These are phyloP conservation scores for Gautieria morchelliformis DNA, from an alignment of 768 basidiomycete species.

Conservation along the genomic window DNA sequence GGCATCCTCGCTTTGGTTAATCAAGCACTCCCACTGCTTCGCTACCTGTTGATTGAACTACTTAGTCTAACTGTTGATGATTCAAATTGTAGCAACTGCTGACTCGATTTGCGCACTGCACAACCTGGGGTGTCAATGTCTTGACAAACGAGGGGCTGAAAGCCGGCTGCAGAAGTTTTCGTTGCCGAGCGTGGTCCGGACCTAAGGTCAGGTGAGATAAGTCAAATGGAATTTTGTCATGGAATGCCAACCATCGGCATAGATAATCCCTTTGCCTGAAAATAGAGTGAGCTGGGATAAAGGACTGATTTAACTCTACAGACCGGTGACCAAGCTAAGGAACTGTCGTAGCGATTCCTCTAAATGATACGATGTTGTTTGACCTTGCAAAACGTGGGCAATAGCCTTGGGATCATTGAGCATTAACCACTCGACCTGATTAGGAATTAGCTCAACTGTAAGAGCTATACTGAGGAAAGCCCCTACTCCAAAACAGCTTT, in stretches of 20 bases:
- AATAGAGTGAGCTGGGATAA: not conserved
- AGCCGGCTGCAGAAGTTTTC: not conserved
- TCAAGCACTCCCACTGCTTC: not conserved
- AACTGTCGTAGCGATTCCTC: conserved; percentile 1
- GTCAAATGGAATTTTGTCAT: not conserved
- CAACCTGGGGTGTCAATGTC: not conserved
- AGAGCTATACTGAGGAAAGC: not conserved
- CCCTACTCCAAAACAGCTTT: not conserved
- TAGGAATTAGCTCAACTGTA: not conserved
- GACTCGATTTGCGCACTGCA: not conserved
- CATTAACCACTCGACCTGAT: not conserved
- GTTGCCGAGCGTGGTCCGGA: not conserved
- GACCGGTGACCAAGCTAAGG: not conserved
- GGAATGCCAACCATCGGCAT: not conserved
- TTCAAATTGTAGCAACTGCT: not conserved
- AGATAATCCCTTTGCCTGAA: not conserved
- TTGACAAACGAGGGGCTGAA: not conserved
- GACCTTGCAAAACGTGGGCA: not conserved
- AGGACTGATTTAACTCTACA: not conserved
- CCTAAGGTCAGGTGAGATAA: not conserved
- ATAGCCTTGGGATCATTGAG: conserved; percentile 2
- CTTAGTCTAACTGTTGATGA: not conserved
- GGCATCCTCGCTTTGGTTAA: not conserved
- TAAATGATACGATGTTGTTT: not conserved
- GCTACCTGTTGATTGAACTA: not conserved